Base-by-base conservation (phyloP, 371 early-diverging fungal genomes). In the Massospora cicadina region DNA sequence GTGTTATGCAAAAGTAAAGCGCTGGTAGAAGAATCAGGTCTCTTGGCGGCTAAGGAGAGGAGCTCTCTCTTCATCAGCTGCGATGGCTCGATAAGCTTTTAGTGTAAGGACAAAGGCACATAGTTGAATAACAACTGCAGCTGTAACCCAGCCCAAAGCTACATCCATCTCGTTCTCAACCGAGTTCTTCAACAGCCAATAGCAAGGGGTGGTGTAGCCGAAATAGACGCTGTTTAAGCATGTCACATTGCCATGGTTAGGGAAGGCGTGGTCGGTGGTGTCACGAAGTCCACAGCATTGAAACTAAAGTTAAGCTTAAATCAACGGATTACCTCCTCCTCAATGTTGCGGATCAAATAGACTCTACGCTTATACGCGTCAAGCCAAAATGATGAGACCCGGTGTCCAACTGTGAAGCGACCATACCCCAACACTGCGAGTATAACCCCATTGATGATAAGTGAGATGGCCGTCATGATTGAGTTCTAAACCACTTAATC, bases 241-340 rank as follows among this genome's bases (percentile, higher is more conserved):
- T 27, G 58, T 27, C 23, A 27, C 58, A 13, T n/a, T 27, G 13
- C 28, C 58, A 12, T 57, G 17, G 13, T 57, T n/a, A n/a, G 58
- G 58, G 58, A 57, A 57, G 23, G 58, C 58, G 26, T 57, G 58
- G 58, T 57, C 58, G 26, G 7, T 57, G 23, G n/a, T 57, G 26
- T 23, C 28, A 57, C 28, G 58, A 12, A 57, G 28, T 13, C 58
- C 58, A 57, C 58, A 57, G 58, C 58, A 57, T 57, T 27, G 10
- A 57, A 25, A 57, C 28, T 43, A 17, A 17, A 5, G 5, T 10
- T 43, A 10, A 43, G 43, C 43, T 43, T 43, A 43, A 43, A 17
- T 17, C 10, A 10, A 43, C 10, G 17, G 5, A 17, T 43, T 43
- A 43, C 43, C 43, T 57, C 58, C 26, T 57, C 58, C 28, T 57